A percentile compares a stretch with the other conserved stretches of the same genome.
phyloP scores from a whole-genome alignment of 1,284 basidiomycete genomes.

The Thecaphora thlaspeos region DNA sequence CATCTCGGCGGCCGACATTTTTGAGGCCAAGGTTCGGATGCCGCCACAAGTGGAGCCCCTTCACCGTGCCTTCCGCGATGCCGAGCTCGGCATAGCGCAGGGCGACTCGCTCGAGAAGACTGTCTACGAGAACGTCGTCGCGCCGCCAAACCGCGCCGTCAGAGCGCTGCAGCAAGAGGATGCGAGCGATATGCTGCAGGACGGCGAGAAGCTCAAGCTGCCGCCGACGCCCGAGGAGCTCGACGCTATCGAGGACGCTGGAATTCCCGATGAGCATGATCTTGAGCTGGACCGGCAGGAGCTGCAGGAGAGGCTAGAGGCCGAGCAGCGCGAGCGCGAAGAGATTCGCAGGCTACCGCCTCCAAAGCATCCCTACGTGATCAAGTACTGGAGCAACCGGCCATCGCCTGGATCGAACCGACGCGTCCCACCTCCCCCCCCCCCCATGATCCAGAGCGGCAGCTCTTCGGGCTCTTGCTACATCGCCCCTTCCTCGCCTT shows the following conservation, averaged over 20 bases:
- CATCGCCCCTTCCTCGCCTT: background rate
- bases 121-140: conserved; percentile 35
- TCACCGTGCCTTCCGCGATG: conserved; percentile 60
- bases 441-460: background rate
- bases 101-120: conserved; percentile 51
- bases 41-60: conserved; percentile 60
- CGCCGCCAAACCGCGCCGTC: conserved; percentile 19
- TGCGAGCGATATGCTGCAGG: conserved; percentile 33
- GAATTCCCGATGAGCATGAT: conserved; percentile 54
- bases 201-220: conserved; percentile 49
- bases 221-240: conserved; percentile 55
- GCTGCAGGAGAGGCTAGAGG: conserved; percentile 10
- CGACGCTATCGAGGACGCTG: conserved; percentile 50
- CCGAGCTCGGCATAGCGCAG: conserved; percentile 63
- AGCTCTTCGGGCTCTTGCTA: background rate
- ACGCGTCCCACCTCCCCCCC: background rate
- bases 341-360: conserved; percentile 37
- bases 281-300: conserved; percentile 31
- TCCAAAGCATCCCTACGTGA: conserved; percentile 31
- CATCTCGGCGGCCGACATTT: conserved; percentile 46
- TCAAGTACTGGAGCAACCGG: conserved; percentile 4
- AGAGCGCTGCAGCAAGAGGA: conserved; percentile 18
- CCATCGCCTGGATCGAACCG: background rate
- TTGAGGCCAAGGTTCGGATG: conserved; percentile 51
- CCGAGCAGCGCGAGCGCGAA: conserved; percentile 21